Evolutionary conservation across 495 filamentous ascomycete genomes (phyloP), one percentile per base, ranked within the genome.

Genomic region (Copromyces sp.): DNA sequence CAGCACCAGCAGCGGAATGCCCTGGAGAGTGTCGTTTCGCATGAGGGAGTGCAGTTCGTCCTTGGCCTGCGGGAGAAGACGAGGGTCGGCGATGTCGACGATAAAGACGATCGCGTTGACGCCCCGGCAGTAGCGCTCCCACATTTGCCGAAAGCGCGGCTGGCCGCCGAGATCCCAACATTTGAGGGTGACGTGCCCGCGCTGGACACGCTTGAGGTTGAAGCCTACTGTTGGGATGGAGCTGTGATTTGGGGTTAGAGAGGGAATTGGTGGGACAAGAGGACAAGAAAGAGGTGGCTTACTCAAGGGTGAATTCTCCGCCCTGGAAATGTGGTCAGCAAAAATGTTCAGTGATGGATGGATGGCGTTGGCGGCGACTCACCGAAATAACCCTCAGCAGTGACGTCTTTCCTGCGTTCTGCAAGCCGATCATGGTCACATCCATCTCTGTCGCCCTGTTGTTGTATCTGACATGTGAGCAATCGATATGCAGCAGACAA

Each of bases 101-200:
- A 99, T 97, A 83, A 97, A 99, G 69, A 99, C 94, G 76, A 99
- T 98, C 74, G 95, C 95, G 82, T 97, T 97, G 74, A 98, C 95
- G 47, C 94, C 94, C 68, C 94, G 92, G 84, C 95, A 99, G 82
- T 99, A 99, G 77, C 95, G 87, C 86, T 98, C 95, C 95, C 95
- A 99, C 95, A 99, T 99, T 73, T 93, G 91, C 75, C 95, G 92
- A 83, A 98, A 99, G 75, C 95, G 89, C 78, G 95, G 95, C 85
- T 99, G 95, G 37, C 95, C 95, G 73, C 95, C 95, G 75, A 99
- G 87, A 85, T 99, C 95, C 95, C 95, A 99, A 80, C 95, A 99
- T 86, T 98, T 98, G 80, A 99, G 86, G 73, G 95, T 98, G 79
- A 99, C 95, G 89, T 99, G 95, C 75, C 95, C 95, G 78, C 95